Evolutionary conservation across 2,329 filamentous ascomycete species (phyloP).

Genomic region (Pseudocercospora crystallina): DNA sequence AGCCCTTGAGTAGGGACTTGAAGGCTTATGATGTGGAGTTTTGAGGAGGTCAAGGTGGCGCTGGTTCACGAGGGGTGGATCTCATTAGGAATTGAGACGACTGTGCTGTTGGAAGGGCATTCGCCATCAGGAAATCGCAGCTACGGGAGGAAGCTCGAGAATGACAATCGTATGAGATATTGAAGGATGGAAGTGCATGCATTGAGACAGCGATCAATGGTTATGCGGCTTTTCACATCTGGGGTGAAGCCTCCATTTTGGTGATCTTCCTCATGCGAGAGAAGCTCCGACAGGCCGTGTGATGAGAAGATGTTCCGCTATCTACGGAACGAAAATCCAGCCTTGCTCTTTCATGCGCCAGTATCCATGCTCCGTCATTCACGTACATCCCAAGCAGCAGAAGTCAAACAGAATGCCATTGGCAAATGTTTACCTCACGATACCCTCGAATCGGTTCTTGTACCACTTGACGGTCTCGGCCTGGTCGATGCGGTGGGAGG

Average conservation of each 20-base stretch:
- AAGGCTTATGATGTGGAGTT: too few relatives aligned
- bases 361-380: conserved; percentile 24
- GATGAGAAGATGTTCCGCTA: conserved; percentile 27
- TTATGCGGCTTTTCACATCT: conserved; percentile 34
- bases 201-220: conserved; percentile 38
- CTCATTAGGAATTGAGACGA: too few relatives aligned
- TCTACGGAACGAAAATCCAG: conserved; percentile 21
- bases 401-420: conserved; percentile 9
- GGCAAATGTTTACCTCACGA: conserved; percentile 77
- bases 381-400: conserved; percentile 13
- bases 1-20: too few relatives aligned
- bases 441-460: conserved; percentile 94
- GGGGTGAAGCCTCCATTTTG: conserved; percentile 37
- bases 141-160: too few relatives aligned
- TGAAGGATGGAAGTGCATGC: too few relatives aligned
- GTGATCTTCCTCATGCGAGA: conserved; percentile 38
- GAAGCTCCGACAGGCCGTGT: conserved; percentile 39
- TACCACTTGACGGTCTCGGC: conserved; percentile 98
- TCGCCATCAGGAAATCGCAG: too few relatives aligned
- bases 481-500: conserved; percentile 89
- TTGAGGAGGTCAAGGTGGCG: too few relatives aligned
- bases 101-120: too few relatives aligned
- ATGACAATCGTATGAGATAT: too few relatives aligned
- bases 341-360: conserved; percentile 28
- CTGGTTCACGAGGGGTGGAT: too few relatives aligned